Percentiles rank a stretch among this genome's conserved stretches.
phyloP scores from a whole-genome alignment of 768 basidiomycete genomes.

The Trametes sanguinea region DNA sequence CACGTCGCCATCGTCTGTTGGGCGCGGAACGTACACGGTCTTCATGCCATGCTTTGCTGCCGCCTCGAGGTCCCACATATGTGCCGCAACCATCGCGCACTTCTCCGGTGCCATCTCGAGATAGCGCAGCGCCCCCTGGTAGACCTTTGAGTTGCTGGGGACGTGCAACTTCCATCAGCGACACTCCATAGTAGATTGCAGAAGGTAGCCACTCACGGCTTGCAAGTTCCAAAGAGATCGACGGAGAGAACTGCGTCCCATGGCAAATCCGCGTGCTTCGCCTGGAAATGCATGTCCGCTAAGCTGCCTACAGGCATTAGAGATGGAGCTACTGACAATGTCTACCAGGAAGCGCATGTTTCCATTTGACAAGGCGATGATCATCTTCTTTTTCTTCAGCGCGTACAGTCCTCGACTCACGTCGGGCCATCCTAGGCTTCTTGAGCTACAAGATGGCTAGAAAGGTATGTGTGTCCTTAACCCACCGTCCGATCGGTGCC shows the following conservation, averaged over 20 bases:
- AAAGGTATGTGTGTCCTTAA: neutral
- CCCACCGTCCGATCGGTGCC: slow-evolving; percentile 56
- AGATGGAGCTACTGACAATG: slow-evolving; percentile 41
- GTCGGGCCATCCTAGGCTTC: slow-evolving; percentile 56
- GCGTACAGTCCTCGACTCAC: slow-evolving; percentile 46
- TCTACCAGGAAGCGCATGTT: slow-evolving; percentile 61
- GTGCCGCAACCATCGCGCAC: slow-evolving; percentile 66
- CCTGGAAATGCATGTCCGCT: slow-evolving; percentile 38
- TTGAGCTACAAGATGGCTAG: no score
- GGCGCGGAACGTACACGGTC: slow-evolving; percentile 58
- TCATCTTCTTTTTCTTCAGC: slow-evolving; percentile 51
- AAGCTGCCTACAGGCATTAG: no score
- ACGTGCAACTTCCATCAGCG: neutral
- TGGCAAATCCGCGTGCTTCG: slow-evolving; percentile 58
- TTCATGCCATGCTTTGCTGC: slow-evolving; percentile 55
- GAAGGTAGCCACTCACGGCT: slow-evolving; percentile 49
- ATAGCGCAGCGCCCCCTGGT: slow-evolving; percentile 50
- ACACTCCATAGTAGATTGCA: neutral
- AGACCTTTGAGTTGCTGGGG: slow-evolving; percentile 50
- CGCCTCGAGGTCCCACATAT: slow-evolving; percentile 55
- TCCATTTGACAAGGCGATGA: slow-evolving; percentile 61
- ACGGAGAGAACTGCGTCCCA: slow-evolving; percentile 65
- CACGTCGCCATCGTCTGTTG: slow-evolving; percentile 43
- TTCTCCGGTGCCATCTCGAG: slow-evolving; percentile 49
- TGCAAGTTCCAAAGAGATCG: slow-evolving; percentile 60